Evolutionary conservation across 495 filamentous ascomycete genomes (phyloP).

Genomic region (Aspergillus baeticus): DNA sequence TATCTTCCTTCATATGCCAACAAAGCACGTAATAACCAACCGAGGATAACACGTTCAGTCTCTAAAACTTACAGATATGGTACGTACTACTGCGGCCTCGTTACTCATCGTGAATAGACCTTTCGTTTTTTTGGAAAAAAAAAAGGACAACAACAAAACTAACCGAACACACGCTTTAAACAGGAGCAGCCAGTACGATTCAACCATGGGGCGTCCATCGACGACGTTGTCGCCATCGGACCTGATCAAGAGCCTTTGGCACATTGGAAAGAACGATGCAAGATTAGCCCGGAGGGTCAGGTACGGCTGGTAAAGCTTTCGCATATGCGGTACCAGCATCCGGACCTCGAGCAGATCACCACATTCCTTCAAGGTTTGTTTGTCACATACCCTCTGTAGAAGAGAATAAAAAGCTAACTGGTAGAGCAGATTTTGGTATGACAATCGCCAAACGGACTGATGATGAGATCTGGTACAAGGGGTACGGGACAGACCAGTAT

Average conservation of each 20-base stretch:
- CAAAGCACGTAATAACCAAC: too few relatives aligned
- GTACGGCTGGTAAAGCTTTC: conserved; percentile 40
- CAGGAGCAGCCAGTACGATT: too few relatives aligned
- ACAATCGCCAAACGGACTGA: conserved; percentile 38
- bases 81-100: too few relatives aligned
- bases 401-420: background rate
- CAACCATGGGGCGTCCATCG: background rate
- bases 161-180: too few relatives aligned
- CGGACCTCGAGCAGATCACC: conserved; percentile 39
- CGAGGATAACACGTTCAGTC: too few relatives aligned
- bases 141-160: too few relatives aligned
- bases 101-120: too few relatives aligned
- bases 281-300: conserved; percentile 34
- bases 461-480: conserved; percentile 54
- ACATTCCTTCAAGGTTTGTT: background rate
- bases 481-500: conserved; percentile 59
- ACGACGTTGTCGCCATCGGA: background rate
- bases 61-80: too few relatives aligned
- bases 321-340: conserved; percentile 53
- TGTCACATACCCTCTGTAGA: background rate
- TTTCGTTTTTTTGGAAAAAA: too few relatives aligned
- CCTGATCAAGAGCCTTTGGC: conserved; percentile 23
- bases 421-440: conserved; percentile 53
- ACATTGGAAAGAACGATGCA: conserved; percentile 34
- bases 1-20: too few relatives aligned